Evolutionary conservation across 179 eudicot species (phyloP), one percentile per base, ranked within the genome.

Genomic region (Beta macrorhiza): DNA sequence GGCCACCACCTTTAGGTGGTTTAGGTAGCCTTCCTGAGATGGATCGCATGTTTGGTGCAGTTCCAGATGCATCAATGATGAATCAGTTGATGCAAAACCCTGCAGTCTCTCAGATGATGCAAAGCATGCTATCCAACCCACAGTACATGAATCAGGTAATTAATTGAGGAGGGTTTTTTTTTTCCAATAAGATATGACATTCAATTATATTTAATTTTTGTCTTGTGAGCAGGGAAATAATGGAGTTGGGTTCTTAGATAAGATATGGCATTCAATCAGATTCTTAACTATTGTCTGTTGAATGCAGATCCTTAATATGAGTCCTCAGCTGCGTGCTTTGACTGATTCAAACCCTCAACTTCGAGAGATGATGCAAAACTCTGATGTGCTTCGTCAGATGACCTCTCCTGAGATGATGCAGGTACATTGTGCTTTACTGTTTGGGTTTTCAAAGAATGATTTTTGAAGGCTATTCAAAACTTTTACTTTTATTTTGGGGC

Each of bases 81-180:
- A 84, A 81, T 83, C 95, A 95, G 80, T 77, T 95, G 15, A 53
- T 95, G 93, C 98, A 95, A 89, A 93, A 93, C 86, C 93, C 91
- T 56, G 92, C 97, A 51, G 76, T 96, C 61, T 85, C 98, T 52
- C 97, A 97, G 87, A 92, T 97, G 97, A 91, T 93, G 91, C 97
- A 95, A 78, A 88, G 88, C 82, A 82, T 93, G 83, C 95, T 95
- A 79, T 90, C 99, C 52, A 89, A 93, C 77, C 98, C 99, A 61
- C 93, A 95, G 74, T 89, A 87, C 82, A 89, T 93, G 96, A 92
- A 91, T 81, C 96, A 90, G 93, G 99, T 94, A 84, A 77, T 77
- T 51, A 10, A 29, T 67, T 82, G 75, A 63, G 55, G 37, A 67
- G 74, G 32, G 25, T 67, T 56, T 77, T 11, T 69, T 7, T 29